phyloP scores from a whole-genome alignment of 75 land plant genomes.

The Picea sitchensis region DNA sequence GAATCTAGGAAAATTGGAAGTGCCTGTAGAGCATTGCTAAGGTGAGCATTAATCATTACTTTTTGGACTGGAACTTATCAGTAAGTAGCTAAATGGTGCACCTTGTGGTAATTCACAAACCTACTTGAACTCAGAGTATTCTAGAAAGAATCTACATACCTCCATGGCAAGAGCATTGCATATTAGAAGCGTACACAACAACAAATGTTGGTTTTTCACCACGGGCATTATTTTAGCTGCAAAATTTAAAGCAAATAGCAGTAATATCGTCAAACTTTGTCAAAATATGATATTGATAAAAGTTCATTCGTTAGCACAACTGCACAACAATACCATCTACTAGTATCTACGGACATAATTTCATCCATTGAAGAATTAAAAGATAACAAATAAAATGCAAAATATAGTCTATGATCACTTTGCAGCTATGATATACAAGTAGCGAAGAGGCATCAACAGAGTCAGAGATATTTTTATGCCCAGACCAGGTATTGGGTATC shows the following conservation, averaged over 20 bases:
- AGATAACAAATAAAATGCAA: no score
- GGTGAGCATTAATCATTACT: neutral
- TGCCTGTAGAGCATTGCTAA: slow-evolving; percentile 32
- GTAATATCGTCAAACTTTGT: neutral
- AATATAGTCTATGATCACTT: no score
- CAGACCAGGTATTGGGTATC: no score
- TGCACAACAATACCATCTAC: neutral
- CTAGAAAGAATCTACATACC: slow-evolving; percentile 20
- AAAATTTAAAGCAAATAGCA: slow-evolving; percentile 1
- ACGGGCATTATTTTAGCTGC: slow-evolving; percentile 75
- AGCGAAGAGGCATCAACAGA: no score
- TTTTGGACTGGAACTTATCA: neutral
- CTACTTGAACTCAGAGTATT: neutral
- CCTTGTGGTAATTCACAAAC: neutral
- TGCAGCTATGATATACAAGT: no score
- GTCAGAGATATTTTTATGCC: no score
- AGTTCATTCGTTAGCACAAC: neutral
- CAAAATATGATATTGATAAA: neutral
- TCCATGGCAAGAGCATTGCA: slow-evolving; percentile 71
- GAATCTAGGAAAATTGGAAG: slow-evolving; percentile 81
- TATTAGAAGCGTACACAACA: slow-evolving; percentile 73
- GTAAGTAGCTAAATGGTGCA: neutral
- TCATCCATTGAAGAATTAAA: no score
- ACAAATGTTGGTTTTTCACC: slow-evolving; percentile 70
- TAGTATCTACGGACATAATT: neutral